Evolutionary conservation across 2,329 filamentous ascomycete species (phyloP).

Genomic region (Colletotrichum sp.): DNA sequence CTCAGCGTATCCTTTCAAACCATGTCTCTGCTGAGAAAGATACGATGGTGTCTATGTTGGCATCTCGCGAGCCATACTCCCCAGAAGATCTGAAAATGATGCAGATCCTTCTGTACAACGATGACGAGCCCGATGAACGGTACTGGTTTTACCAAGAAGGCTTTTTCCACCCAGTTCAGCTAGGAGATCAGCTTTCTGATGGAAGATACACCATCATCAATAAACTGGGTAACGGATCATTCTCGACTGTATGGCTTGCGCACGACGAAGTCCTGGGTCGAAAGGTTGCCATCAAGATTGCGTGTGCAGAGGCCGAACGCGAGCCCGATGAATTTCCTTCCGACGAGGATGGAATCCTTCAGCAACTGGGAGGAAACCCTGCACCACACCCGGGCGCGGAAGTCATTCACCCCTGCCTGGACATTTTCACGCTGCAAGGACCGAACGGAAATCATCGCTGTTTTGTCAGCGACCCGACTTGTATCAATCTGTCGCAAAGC

Average conservation of each 20-base stretch:
- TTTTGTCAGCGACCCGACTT: background rate
- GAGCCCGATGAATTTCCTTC: fast-evolving
- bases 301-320: background rate
- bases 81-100: background rate
- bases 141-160: background rate
- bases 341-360: background rate
- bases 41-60: fast-evolving
- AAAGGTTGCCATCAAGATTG: background rate
- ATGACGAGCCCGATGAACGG: background rate
- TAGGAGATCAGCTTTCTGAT: background rate
- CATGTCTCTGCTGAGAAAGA: background rate
- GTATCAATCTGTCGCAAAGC: background rate
- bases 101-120: background rate
- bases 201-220: background rate
- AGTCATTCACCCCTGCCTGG: background rate
- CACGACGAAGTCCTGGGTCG: background rate
- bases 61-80: background rate
- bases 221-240: background rate
- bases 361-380: fast-evolving
- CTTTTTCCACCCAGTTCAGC: background rate
- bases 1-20: fast-evolving
- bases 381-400: fast-evolving
- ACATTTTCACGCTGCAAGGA: background rate
- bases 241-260: background rate
- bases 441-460: background rate